These are phyloP conservation scores for Eutrema yunnanense DNA, from an alignment of 345 rosid species.

Conservation along the genomic window DNA sequence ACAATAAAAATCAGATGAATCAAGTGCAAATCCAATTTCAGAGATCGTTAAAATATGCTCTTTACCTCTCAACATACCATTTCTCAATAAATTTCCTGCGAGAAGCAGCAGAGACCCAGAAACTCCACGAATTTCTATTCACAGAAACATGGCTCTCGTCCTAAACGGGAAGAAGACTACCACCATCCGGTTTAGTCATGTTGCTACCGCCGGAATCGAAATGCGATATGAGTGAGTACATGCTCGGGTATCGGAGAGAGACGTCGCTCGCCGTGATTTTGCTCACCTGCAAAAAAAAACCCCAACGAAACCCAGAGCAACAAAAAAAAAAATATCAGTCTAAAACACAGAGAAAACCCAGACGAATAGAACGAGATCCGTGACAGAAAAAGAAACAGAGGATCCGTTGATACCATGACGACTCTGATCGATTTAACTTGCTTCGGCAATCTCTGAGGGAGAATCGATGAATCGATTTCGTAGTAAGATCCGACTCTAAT, in stretches of 20 bases:
- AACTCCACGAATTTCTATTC: conserved; percentile 41
- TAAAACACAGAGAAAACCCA: background rate
- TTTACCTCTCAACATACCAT: too few relatives aligned
- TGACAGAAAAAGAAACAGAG: background rate
- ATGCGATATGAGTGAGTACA: conserved; percentile 44
- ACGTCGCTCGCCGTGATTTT: conserved; percentile 53
- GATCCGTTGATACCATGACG: conserved; percentile 49
- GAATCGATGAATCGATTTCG: conserved; percentile 59
- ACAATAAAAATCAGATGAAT: too few relatives aligned
- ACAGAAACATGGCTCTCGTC: conserved; percentile 61
- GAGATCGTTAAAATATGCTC: too few relatives aligned
- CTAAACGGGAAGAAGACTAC: conserved; percentile 51
- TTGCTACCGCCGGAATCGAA: conserved; percentile 30
- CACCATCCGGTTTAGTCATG: background rate
- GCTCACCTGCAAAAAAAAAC: conserved; percentile 42
- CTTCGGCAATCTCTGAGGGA: conserved; percentile 45
- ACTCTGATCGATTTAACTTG: conserved; percentile 53
- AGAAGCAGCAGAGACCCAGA: conserved; percentile 43
- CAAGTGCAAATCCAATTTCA: too few relatives aligned
- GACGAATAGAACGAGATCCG: background rate
- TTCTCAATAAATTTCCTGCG: too few relatives aligned
- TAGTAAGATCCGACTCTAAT: conserved; percentile 59
- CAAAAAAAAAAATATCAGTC: background rate
- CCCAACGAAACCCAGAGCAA: background rate
- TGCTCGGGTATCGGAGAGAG: conserved; percentile 67